A percentile compares a stretch with the other conserved stretches of the same genome.
Conservation (phyloP, 192 early-diverging fungal species). For the Chytriomyces hyalinus region DNA sequence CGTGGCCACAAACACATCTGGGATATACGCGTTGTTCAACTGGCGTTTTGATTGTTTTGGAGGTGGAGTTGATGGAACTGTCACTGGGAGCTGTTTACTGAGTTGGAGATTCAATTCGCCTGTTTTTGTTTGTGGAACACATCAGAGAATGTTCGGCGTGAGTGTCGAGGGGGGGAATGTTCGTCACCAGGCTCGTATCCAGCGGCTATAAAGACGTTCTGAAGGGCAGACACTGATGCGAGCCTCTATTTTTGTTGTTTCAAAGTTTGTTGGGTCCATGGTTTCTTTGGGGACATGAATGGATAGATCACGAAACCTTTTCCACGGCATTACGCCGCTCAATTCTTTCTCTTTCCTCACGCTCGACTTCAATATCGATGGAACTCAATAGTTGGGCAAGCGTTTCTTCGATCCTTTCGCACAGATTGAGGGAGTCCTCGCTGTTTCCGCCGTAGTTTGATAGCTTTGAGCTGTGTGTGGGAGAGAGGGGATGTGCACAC, state of each 20-base stretch:
- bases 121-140: neutral
- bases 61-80: neutral
- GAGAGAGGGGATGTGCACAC: no score
- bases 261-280: no score
- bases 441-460: neutral
- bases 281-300: no score
- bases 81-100: neutral
- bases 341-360: neutral
- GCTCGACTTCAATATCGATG: neutral
- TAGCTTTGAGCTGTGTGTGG: neutral
- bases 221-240: neutral
- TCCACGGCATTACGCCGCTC: no score
- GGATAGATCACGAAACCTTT: no score
- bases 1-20: neutral
- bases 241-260: neutral
- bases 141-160: neutral
- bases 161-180: neutral
- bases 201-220: neutral
- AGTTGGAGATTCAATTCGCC: neutral
- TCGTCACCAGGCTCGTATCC: neutral
- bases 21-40: neutral
- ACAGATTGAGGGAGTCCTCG: neutral
- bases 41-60: constrained; percentile 1
- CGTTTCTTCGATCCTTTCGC: neutral
- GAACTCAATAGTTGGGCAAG: neutral